These are phyloP conservation scores for Scortechinia acanthostroma DNA, from an alignment of 2,329 filamentous ascomycete species.

Conservation along the genomic window DNA sequence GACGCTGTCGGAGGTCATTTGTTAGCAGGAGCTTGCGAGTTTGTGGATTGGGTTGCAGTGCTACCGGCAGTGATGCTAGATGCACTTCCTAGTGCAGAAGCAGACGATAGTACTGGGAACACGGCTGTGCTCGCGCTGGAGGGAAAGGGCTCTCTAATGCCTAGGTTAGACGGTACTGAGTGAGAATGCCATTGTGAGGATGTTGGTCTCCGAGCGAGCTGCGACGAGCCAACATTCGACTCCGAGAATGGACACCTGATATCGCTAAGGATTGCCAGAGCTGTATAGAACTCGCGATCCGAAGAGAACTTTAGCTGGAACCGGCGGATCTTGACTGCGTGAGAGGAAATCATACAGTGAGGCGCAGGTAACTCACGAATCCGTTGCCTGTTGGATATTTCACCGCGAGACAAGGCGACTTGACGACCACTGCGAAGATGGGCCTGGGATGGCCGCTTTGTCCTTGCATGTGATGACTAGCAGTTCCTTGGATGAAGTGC, in stretches of 20 bases:
- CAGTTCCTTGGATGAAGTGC: not conserved
- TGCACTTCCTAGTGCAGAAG: no score
- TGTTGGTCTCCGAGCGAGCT: conserved; percentile 10
- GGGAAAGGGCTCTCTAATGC: no score
- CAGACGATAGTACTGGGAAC: no score
- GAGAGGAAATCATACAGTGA: no score
- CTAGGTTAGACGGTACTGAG: not conserved
- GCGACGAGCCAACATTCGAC: conserved; percentile 14
- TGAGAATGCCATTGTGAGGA: conserved; percentile 9
- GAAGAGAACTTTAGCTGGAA: conserved; percentile 32
- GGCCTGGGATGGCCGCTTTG: conserved; percentile 14
- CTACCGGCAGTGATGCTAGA: no score
- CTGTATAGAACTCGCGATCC: conserved; percentile 27
- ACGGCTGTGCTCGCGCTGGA: no score
- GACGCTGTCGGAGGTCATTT: no score
- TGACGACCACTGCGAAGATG: conserved; percentile 28
- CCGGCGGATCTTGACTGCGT: conserved; percentile 25
- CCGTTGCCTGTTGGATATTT: conserved; percentile 25
- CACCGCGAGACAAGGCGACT: conserved; percentile 31
- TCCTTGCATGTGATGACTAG: conserved; percentile 7
- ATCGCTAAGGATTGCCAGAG: conserved; percentile 26
- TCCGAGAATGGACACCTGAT: conserved; percentile 31
- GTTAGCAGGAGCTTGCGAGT: no score
- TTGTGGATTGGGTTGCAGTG: no score
- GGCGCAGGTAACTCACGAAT: conserved; percentile 11